A percentile compares a stretch with the other conserved stretches of the same genome.
Evolutionary conservation across 805 yeast species (phyloP).

Genomic region (Yarrowia phangngaensis): DNA sequence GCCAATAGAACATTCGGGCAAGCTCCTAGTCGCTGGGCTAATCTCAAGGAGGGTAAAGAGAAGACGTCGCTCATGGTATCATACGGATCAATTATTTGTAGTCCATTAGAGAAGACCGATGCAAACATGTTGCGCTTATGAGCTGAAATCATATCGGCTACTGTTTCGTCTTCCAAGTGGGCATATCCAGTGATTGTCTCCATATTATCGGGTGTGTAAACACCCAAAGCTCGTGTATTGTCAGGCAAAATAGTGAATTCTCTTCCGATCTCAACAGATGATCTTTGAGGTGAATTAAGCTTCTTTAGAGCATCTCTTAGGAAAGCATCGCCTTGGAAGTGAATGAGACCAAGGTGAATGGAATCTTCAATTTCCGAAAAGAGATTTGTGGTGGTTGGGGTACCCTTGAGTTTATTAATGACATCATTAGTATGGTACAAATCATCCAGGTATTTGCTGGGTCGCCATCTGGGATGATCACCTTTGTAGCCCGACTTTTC

Average conservation of each 20-base stretch:
- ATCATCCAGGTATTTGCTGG: conserved; percentile 10
- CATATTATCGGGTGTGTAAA: conserved; percentile 8
- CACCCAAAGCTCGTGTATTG: conserved; percentile 7
- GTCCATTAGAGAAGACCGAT: conserved; percentile 16
- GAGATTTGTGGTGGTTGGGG: background rate
- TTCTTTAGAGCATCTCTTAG: background rate
- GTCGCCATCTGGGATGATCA: conserved; percentile 6
- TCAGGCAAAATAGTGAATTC: conserved; percentile 2
- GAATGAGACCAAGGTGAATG: conserved; percentile 2
- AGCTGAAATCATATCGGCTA: conserved; percentile 4
- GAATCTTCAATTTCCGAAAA: conserved; percentile 9
- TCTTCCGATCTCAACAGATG: background rate
- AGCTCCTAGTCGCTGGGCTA: conserved; percentile 19
- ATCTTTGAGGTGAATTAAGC: background rate
- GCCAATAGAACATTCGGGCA: conserved; percentile 7
- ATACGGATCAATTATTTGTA: conserved; percentile 19
- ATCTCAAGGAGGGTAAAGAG: conserved; percentile 14
- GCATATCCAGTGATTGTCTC: conserved; percentile 12
- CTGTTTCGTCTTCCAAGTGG: background rate
- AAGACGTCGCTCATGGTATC: conserved; percentile 15
- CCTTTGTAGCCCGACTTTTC: background rate
- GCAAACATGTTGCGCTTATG: conserved; percentile 24
- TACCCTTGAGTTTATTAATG: conserved; percentile 3
- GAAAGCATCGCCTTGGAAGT: conserved; percentile 2
- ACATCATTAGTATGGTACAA: conserved; percentile 10